Conservation (phyloP, 2,329 filamentous ascomycete species). For the Calonectria pauciramosa region DNA sequence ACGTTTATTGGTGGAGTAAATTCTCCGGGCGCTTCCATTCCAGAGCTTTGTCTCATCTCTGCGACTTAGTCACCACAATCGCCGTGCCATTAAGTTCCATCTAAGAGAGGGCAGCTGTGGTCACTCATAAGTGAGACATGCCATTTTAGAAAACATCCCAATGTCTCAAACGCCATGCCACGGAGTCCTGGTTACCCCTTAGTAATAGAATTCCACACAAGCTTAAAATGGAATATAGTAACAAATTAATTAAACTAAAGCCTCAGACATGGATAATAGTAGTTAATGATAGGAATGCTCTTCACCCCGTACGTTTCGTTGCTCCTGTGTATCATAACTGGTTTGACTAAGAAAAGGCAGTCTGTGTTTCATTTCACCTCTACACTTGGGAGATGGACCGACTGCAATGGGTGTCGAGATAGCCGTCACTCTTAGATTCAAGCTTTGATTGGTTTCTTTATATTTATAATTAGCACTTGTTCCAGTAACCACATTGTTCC, state of each 20-base stretch:
- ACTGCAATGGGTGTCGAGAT: too few relatives aligned
- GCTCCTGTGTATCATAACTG: neutral
- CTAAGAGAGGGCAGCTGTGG: neutral
- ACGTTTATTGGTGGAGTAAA: neutral
- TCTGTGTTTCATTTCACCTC: too few relatives aligned
- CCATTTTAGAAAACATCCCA: neutral
- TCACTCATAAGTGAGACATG: neutral
- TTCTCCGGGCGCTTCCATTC: neutral
- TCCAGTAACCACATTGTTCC: neutral
- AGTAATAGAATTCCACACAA: neutral
- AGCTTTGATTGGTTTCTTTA: too few relatives aligned
- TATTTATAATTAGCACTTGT: too few relatives aligned
- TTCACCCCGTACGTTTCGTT: neutral
- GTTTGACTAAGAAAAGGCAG: too few relatives aligned
- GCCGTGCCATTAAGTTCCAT: neutral
- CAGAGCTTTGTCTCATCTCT: neutral
- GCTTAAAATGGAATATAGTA: neutral
- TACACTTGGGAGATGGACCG: too few relatives aligned
- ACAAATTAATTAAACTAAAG: neutral
- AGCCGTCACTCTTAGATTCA: too few relatives aligned
- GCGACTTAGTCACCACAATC: neutral
- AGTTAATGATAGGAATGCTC: neutral
- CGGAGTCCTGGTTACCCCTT: neutral
- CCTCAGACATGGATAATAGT: neutral
- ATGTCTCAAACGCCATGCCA: neutral